A percentile compares a stretch with the other conserved stretches of the same genome.
Evolutionary conservation across 345 rosid species (phyloP).

Genomic region (Aethionema arabicum): DNA sequence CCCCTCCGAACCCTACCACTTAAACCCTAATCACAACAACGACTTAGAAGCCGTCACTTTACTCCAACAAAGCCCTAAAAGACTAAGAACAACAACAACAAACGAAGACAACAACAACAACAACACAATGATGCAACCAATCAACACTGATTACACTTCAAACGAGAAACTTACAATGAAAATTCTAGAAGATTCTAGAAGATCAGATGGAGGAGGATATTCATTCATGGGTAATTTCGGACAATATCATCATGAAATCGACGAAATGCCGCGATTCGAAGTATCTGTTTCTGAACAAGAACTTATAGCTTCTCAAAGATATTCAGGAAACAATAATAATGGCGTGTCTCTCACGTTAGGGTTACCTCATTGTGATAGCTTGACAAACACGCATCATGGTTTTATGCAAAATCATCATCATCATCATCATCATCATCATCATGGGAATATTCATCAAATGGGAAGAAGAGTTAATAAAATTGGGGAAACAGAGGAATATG

Average conservation of each 20-base stretch:
- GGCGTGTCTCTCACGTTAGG: conserved; percentile 94
- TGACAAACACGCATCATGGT: conserved; percentile 64
- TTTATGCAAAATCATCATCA: conserved; percentile 84
- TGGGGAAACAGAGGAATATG: conserved; percentile 68
- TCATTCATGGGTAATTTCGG: conserved; percentile 85
- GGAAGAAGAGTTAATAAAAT: conserved; percentile 71
- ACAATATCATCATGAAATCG: conserved; percentile 89
- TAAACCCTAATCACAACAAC: conserved; percentile 57
- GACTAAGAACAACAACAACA: conserved; percentile 47
- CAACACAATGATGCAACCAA: conserved; percentile 54
- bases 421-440: no score
- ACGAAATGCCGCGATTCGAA: conserved; percentile 69
- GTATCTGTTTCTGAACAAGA: conserved; percentile 55
- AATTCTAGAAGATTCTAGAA: conserved; percentile 54
- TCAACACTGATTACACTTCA: conserved; percentile 34
- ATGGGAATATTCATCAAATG: conserved; percentile 64
- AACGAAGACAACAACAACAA: no score
- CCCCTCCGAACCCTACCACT: conserved; percentile 48
- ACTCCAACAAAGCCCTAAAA: conserved; percentile 79
- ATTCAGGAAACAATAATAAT: conserved; percentile 59
- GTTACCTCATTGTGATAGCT: conserved; percentile 84
- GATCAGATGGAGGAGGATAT: conserved; percentile 67
- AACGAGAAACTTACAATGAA: conserved; percentile 54
- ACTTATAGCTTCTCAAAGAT: conserved; percentile 57
- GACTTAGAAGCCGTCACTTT: conserved; percentile 65